These are phyloP conservation scores for Alternaria infectoria DNA, from an alignment of 2,329 filamentous ascomycete species.

Conservation along the genomic window DNA sequence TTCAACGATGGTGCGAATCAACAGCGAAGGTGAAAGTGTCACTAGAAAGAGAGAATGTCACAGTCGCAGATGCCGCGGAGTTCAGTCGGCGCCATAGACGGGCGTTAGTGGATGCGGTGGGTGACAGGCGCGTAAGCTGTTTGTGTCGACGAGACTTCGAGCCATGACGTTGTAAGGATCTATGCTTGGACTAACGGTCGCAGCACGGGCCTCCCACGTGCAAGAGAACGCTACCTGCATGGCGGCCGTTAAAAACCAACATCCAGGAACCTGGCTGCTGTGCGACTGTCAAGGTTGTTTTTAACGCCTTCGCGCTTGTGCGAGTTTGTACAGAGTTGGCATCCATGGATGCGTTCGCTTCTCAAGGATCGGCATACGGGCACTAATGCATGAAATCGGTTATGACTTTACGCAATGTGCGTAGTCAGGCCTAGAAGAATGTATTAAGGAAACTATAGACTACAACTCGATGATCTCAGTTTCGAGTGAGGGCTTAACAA, in stretches of 20 bases:
- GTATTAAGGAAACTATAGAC: not conserved
- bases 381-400: not conserved
- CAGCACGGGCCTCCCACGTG: conserved; percentile 14
- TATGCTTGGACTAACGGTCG: conserved; percentile 9
- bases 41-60: conserved; percentile 2
- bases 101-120: conserved; percentile 14
- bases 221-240: conserved; percentile 10
- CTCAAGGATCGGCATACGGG: not conserved
- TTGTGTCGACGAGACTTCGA: conserved; percentile 21
- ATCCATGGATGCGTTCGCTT: not conserved
- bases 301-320: not conserved
- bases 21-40: not conserved
- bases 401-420: not conserved
- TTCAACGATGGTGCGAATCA: not conserved
- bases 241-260: conserved; percentile 12
- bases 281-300: not conserved
- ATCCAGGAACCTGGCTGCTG: not conserved
- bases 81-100: conserved; percentile 17
- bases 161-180: conserved; percentile 21
- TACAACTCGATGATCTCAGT: conserved; percentile 10
- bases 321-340: not conserved
- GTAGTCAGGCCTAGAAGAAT: not conserved
- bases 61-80: conserved; percentile 4
- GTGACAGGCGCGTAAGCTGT: conserved; percentile 14
- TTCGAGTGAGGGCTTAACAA: not conserved